phyloP scores from a whole-genome alignment of 352 stramenopile species.

The Globisporangium rhizosaccharum region DNA sequence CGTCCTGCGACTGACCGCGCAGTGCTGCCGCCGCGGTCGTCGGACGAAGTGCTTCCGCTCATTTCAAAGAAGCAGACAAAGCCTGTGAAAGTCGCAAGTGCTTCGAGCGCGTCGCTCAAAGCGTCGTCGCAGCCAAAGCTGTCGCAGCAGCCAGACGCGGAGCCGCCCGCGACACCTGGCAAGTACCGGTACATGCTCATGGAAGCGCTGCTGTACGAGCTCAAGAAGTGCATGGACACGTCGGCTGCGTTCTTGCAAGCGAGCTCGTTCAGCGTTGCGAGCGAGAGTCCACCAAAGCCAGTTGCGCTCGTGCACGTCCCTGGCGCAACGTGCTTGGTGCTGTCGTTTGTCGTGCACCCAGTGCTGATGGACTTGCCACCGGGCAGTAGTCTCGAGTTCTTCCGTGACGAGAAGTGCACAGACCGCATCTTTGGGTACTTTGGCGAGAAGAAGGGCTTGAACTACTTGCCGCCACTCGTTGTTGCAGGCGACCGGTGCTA shows the following conservation, averaged over 20 bases:
- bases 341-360: constrained; percentile 78
- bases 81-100: constrained; percentile 16
- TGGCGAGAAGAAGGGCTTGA: constrained; percentile 63
- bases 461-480: constrained; percentile 55
- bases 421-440: constrained; percentile 72
- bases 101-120: constrained; percentile 15
- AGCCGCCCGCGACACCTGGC: constrained; percentile 20
- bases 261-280: constrained; percentile 56
- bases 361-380: constrained; percentile 76
- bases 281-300: constrained; percentile 59
- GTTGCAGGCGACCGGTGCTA: constrained; percentile 60
- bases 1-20: constrained; percentile 11
- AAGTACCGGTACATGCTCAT: constrained; percentile 66
- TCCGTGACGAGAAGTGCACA: constrained; percentile 52
- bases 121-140: constrained; percentile 22
- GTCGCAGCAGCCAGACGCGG: constrained; percentile 24
- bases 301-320: constrained; percentile 56
- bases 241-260: constrained; percentile 41
- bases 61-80: constrained; percentile 38
- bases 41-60: constrained; percentile 15
- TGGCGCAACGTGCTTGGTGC: constrained; percentile 53
- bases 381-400: constrained; percentile 68
- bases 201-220: constrained; percentile 47
- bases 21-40: constrained; percentile 12
- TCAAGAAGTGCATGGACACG: constrained; percentile 45